Evolutionary conservation across 495 filamentous ascomycete species (phyloP).

Genomic region (Cercophora sp.): DNA sequence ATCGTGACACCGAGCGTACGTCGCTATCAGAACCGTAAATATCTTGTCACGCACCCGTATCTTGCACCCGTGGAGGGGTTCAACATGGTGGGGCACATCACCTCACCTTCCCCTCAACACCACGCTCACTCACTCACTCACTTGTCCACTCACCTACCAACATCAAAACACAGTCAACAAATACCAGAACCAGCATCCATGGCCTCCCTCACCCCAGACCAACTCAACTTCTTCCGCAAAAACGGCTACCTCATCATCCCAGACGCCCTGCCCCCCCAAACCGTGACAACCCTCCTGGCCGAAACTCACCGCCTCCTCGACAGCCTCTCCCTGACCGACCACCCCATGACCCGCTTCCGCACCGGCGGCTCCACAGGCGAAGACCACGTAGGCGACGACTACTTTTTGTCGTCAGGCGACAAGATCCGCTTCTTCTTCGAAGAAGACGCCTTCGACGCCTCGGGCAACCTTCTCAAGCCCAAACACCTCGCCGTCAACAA

Average conservation of each 20-base stretch:
- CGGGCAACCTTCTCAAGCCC: conserved; percentile 62
- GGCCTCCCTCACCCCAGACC: conserved; percentile 61
- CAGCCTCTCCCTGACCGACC: conserved; percentile 67
- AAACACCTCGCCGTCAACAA: conserved; percentile 88
- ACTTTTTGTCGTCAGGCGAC: conserved; percentile 85
- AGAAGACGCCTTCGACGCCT: conserved; percentile 66
- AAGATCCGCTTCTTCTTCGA: conserved; percentile 98
- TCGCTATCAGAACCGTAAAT: no score
- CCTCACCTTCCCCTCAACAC: no score
- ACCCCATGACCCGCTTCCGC: conserved; percentile 90
- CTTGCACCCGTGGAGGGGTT: no score
- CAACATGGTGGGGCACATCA: no score
- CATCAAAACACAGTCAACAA: not conserved
- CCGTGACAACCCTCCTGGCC: conserved; percentile 62
- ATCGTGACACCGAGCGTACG: no score
- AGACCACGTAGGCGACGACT: conserved; percentile 86
- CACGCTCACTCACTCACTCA: no score
- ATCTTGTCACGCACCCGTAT: no score
- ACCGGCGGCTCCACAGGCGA: conserved; percentile 63
- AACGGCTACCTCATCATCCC: conserved; percentile 92
- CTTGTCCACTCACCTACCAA: not conserved
- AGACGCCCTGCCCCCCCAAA: conserved; percentile 61
- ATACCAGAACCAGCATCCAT: conserved; percentile 6
- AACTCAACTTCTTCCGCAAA: conserved; percentile 66
- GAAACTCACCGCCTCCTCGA: conserved; percentile 73